Conservation (phyloP, 208 protist species). For the Porcisia hertigi region DNA sequence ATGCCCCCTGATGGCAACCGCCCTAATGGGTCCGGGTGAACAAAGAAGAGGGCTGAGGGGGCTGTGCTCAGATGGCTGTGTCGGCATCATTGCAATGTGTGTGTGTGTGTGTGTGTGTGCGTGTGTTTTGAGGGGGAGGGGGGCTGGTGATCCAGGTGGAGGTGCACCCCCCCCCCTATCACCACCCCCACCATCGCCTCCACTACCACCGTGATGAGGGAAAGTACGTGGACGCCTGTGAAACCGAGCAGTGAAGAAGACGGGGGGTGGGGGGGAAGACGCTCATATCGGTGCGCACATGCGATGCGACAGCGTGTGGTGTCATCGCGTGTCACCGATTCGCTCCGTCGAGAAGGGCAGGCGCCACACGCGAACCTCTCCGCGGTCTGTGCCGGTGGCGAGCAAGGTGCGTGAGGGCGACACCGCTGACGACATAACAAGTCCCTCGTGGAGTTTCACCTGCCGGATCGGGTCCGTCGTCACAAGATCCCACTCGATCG, state of each 20-base stretch:
- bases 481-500: conserved; percentile 67
- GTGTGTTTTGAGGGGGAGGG: too few relatives aligned
- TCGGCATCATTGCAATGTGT: too few relatives aligned
- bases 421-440: conserved; percentile 80
- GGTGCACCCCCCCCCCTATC: too few relatives aligned
- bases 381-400: conserved; percentile 73
- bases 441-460: conserved; percentile 75
- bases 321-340: conserved; percentile 15
- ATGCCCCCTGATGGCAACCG: too few relatives aligned
- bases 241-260: neutral
- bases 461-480: conserved; percentile 55
- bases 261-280: neutral
- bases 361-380: conserved; percentile 74
- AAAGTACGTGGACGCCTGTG: neutral
- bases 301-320: neutral
- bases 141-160: too few relatives aligned
- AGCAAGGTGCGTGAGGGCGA: conserved; percentile 43
- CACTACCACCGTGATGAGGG: too few relatives aligned
- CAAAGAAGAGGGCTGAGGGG: too few relatives aligned
- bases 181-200: too few relatives aligned
- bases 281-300: neutral
- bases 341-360: conserved; percentile 73
- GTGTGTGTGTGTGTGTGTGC: too few relatives aligned
- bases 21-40: too few relatives aligned
- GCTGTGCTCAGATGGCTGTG: too few relatives aligned